These are phyloP conservation scores for Hansenula anomala DNA, from an alignment of 1,139 yeast species.

Conservation along the genomic window DNA sequence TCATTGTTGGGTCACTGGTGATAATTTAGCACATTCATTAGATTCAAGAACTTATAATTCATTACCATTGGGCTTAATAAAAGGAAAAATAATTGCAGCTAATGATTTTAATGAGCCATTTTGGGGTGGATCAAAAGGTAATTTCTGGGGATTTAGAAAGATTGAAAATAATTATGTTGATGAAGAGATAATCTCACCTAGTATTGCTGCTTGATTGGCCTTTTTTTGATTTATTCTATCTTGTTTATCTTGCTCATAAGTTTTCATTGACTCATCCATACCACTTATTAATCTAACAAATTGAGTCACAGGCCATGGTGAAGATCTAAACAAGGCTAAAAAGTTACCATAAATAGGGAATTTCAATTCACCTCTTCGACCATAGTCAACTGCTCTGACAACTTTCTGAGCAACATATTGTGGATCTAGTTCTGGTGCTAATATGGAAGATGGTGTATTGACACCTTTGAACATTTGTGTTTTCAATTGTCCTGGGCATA, in stretches of 20 bases:
- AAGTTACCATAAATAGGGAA: slow-evolving; percentile 73
- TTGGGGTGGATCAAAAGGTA: slow-evolving; percentile 28
- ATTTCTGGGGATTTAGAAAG: slow-evolving; percentile 50
- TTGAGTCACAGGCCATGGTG: slow-evolving; percentile 70
- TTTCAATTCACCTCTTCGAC: slow-evolving; percentile 64
- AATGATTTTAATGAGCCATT: slow-evolving; percentile 33
- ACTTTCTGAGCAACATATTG: slow-evolving; percentile 55
- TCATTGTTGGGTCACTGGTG: slow-evolving; percentile 97
- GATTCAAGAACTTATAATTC: slow-evolving; percentile 89
- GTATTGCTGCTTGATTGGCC: neutral
- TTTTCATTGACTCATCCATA: slow-evolving; percentile 52
- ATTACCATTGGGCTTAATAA: slow-evolving; percentile 80
- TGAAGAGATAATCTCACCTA: slow-evolving; percentile 11
- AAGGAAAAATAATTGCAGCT: slow-evolving; percentile 82
- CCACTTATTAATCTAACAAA: slow-evolving; percentile 52
- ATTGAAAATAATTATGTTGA: slow-evolving; percentile 39
- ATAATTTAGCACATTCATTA: slow-evolving; percentile 79
- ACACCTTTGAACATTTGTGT: slow-evolving; percentile 72
- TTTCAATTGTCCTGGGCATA: slow-evolving; percentile 83
- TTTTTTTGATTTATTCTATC: neutral
- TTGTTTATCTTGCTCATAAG: slow-evolving; percentile 3
- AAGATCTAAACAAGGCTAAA: slow-evolving; percentile 62
- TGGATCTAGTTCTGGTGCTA: slow-evolving; percentile 84
- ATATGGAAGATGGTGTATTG: slow-evolving; percentile 58
- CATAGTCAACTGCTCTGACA: slow-evolving; percentile 51